Percentiles rank a stretch among this genome's conserved stretches.
Evolutionary conservation across 148 eudicot genomes (phyloP).

Genomic region (Tetragonia tetragonoides): DNA sequence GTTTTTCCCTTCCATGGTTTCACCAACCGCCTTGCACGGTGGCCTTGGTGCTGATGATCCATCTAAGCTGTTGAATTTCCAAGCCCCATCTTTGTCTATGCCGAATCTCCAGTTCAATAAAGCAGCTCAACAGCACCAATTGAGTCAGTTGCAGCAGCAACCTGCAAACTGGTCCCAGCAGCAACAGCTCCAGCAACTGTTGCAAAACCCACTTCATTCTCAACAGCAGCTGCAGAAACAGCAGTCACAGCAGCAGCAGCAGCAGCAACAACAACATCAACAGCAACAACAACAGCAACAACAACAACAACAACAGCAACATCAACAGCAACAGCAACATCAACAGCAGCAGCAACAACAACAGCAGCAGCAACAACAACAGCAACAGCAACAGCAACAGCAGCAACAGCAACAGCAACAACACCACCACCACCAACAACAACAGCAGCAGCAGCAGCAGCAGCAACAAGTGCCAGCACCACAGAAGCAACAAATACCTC

Average conservation of each 20-base stretch:
- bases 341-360: slow-evolving; percentile 35
- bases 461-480: slow-evolving; percentile 30
- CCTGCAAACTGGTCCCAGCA: slow-evolving; percentile 62
- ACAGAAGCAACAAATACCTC: slow-evolving; percentile 44
- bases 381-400: slow-evolving; percentile 56
- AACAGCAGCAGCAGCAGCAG: slow-evolving; percentile 32
- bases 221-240: slow-evolving; percentile 44
- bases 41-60: slow-evolving; percentile 61
- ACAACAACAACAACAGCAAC: slow-evolving; percentile 19
- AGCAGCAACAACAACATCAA: slow-evolving; percentile 27
- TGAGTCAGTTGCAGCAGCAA: slow-evolving; percentile 52
- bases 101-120: slow-evolving; percentile 61
- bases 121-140: slow-evolving; percentile 49
- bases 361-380: slow-evolving; percentile 57
- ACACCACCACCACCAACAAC: slow-evolving; percentile 54
- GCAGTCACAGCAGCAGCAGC: slow-evolving; percentile 20
- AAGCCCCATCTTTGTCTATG: slow-evolving; percentile 53
- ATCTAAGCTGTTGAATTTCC: slow-evolving; percentile 81
- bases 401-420: slow-evolving; percentile 50
- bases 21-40: slow-evolving; percentile 38
- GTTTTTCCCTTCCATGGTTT: slow-evolving; percentile 45
- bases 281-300: slow-evolving; percentile 33
- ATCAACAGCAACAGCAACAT: slow-evolving; percentile 32
- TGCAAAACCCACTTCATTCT: slow-evolving; percentile 37
- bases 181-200: slow-evolving; percentile 59